Evolutionary conservation across 495 filamentous ascomycete species (phyloP), one percentile per base, ranked within the genome.

Genomic region (Opeltia flavorubescens): DNA sequence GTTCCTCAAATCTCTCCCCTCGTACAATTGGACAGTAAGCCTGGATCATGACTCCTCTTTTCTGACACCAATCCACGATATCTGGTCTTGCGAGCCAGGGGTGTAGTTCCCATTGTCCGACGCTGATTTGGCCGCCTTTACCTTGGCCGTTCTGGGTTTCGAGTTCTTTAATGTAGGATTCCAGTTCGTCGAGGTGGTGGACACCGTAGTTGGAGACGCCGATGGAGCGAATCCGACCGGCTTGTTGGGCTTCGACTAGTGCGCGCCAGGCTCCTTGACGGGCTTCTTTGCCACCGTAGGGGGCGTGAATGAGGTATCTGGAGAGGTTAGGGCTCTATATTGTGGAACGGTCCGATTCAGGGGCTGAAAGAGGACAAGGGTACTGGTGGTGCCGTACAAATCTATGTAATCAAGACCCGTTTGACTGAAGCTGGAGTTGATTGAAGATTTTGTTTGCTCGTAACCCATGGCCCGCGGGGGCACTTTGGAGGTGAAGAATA

Each of bases 71-170:
- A 41, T 77, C 68, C 9, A 78, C 77, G 25, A 96, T 81, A 53
- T 91, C 84, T 5, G 68, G 67, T 9, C 89, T 69, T 3, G 77
- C 68, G n/a, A 82, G 76, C 85, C 86, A 94, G 0, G 89, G 88
- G 58, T 96, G 89, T 15, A 95, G 66, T 64, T 95, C 89, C 57
- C 85, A 84, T 61, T 94, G 88, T 9, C 84, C 85, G 6, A 94
- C 84, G 43, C 76, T 79, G 55, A 95, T 71, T 18, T 86, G 65
- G 2, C 84, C 85, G 9, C 82, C 86, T 44, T 72, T 77, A 6
- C 81, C 83, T 51, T 73, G 70, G 3, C 73, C 72, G 46, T 76
- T 66, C 55, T 77, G 70, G 13, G 53, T 58, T 53, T 82, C 77
- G 5, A 78, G 65, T 58, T 80, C 69, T 50, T 76, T 71, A 52